Percentiles rank a stretch among this genome's conserved stretches.
These are phyloP conservation scores for Backusella sp. DNA, from an alignment of 192 early-diverging fungal genomes.

Conservation along the genomic window DNA sequence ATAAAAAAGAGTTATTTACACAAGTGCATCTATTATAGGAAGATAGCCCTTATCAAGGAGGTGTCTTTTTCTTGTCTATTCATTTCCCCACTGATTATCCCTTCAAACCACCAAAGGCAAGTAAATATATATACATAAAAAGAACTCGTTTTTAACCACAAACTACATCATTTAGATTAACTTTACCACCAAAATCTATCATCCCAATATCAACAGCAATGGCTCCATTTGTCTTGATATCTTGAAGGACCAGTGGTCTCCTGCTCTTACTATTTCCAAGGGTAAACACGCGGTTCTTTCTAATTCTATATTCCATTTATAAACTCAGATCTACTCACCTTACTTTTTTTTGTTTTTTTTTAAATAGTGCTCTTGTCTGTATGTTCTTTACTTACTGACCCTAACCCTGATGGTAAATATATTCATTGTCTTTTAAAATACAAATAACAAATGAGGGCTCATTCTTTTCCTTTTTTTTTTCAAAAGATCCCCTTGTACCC, in stretches of 20 bases:
- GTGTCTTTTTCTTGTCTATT: conserved; percentile 97
- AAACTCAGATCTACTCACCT: conserved; percentile 12
- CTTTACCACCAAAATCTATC: conserved; percentile 97
- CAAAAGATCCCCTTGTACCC: conserved; percentile 92
- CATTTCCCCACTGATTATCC: conserved; percentile 98
- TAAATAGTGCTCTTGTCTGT: conserved; percentile 85
- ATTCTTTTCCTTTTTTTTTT: conserved; percentile 1
- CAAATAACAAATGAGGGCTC: not conserved
- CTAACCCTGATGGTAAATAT: conserved; percentile 74
- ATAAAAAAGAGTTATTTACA: not conserved
- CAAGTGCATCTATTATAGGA: conserved; percentile 43
- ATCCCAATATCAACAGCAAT: conserved; percentile 99
- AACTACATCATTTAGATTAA: conserved; percentile 56
- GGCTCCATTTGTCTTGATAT: conserved; percentile 99
- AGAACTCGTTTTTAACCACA: not conserved
- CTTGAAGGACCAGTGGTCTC: conserved; percentile 98
- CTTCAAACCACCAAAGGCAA: conserved; percentile 97
- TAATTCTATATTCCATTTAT: not conserved
- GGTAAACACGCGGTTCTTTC: conserved; percentile 39
- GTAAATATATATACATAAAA: not conserved
- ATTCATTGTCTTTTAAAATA: not conserved
- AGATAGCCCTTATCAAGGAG: conserved; percentile 90
- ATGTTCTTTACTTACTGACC: conserved; percentile 96
- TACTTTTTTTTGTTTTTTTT: not conserved
- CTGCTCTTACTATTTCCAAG: conserved; percentile 98